Percentiles rank a stretch among this genome's conserved stretches.
Conservation (phyloP, 345 rosid genomes). For the Citrus mangshanensis region DNA sequence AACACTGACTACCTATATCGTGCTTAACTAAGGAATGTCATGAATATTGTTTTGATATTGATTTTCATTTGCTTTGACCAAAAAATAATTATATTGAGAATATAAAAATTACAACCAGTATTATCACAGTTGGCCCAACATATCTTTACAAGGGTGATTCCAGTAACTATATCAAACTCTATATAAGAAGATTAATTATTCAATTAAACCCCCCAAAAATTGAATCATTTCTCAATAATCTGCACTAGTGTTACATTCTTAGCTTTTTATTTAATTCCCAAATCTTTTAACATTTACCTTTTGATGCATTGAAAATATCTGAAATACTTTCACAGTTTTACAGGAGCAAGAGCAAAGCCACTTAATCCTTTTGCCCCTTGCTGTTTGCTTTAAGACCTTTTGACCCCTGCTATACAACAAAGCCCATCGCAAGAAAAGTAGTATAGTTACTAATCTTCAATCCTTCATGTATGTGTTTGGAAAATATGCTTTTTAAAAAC, state of each 20-base stretch:
- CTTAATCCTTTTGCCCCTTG: background rate
- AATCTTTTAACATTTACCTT: background rate
- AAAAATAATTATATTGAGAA: too few relatives aligned
- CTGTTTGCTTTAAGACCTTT: too few relatives aligned
- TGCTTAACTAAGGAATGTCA: too few relatives aligned
- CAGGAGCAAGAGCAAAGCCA: background rate
- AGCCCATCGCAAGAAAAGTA: background rate
- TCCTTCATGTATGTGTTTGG: constrained; percentile 26
- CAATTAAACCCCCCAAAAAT: background rate
- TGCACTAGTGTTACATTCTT: too few relatives aligned
- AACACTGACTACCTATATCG: too few relatives aligned
- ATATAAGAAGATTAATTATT: background rate
- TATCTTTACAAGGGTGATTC: background rate
- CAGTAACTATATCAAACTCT: background rate
- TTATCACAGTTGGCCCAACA: background rate
- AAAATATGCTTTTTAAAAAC: too few relatives aligned
- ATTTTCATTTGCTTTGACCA: too few relatives aligned
- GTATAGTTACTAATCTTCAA: constrained; percentile 17
- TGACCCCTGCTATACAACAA: too few relatives aligned
- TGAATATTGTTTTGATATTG: too few relatives aligned
- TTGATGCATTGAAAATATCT: background rate
- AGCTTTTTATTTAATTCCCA: background rate
- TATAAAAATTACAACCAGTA: background rate
- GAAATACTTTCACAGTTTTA: background rate
- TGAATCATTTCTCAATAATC: background rate